Conservation (phyloP, 2,329 filamentous ascomycete species). For the Alternaria triticimaculans region DNA sequence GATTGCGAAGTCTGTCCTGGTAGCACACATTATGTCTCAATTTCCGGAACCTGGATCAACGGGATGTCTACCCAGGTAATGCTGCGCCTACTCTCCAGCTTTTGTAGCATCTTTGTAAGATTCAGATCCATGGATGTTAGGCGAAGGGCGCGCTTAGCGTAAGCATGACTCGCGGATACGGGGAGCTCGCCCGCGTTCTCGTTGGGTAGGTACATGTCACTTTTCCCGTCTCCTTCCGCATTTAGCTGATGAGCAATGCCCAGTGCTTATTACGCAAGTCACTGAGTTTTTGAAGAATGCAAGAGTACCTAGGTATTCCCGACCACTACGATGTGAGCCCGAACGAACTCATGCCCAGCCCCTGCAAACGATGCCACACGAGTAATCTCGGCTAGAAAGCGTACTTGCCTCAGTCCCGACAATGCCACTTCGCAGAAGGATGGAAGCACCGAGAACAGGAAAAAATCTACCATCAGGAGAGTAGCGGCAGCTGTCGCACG, state of each 20-base stretch:
- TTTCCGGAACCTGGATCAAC: background rate
- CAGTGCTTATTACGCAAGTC: background rate
- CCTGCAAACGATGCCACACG: background rate
- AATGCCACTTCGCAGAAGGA: background rate
- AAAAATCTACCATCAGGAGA: background rate
- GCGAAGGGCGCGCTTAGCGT: background rate
- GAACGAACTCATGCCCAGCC: background rate
- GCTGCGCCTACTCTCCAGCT: background rate
- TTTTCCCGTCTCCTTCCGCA: background rate
- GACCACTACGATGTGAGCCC: background rate
- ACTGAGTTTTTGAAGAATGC: background rate
- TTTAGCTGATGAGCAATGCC: background rate
- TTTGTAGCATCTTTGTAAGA: background rate
- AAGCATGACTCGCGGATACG: background rate
- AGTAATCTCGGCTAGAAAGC: background rate
- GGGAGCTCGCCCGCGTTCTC: background rate
- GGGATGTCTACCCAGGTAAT: background rate
- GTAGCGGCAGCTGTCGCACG: background rate
- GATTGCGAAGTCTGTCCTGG: conserved; percentile 16
- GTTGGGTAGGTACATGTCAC: background rate
- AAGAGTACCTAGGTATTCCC: background rate
- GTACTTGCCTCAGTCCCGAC: background rate
- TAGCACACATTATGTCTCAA: background rate
- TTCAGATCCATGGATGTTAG: background rate
- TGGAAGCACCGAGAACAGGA: background rate